Base-by-base conservation (phyloP, 805 yeast genomes). In the Cyberlindnera xylosilytica region DNA sequence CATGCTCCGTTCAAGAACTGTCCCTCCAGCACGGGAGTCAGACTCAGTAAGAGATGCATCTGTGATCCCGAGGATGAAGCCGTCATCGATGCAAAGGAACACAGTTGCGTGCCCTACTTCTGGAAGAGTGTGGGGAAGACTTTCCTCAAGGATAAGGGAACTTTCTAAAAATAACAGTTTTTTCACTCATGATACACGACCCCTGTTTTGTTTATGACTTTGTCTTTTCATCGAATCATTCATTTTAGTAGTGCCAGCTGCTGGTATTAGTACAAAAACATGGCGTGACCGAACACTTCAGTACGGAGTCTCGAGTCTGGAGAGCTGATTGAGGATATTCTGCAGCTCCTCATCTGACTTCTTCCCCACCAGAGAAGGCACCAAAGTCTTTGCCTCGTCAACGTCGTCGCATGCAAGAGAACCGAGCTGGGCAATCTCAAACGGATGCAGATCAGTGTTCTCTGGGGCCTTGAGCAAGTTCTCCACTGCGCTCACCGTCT, bases 341-440 rank as follows among this genome's bases (percentile, higher is more conserved):
- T 89, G 96, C 46, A 93, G 68, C 58, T 90, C 97, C 33, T 86
- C 85, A 51, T 89, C 95, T 9, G 85, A 77, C 39, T 86, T 88
- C 63, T 90, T 90, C 47, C 75, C 79, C 19, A 78, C 74, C 58
- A 93, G 73, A 63, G 96, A 85, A 36, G 99, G 97, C 45, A 93
- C 83, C 57, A 93, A 72, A 15, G 97, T 87, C 65, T 87, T 87
- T 28, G 98, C 98, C 69, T 93, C 99, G 59, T 87, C 99, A 6
- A 95, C 89, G 49, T 91, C 97, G 59, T 91, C 99, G 65, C 97
- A 90, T 23, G 93, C 85, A 48, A 91, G 72, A 4, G 95, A 87
- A 0, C 95, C 91, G 44, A 72, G 42, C 65, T 93, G 98, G 1
- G 98, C 96, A 41, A 87, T 72, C 66, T 93, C 99, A 63, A 93